These are phyloP conservation scores for Phyllosticta ampelicida DNA, from an alignment of 2,329 filamentous ascomycete genomes.

Conservation along the genomic window DNA sequence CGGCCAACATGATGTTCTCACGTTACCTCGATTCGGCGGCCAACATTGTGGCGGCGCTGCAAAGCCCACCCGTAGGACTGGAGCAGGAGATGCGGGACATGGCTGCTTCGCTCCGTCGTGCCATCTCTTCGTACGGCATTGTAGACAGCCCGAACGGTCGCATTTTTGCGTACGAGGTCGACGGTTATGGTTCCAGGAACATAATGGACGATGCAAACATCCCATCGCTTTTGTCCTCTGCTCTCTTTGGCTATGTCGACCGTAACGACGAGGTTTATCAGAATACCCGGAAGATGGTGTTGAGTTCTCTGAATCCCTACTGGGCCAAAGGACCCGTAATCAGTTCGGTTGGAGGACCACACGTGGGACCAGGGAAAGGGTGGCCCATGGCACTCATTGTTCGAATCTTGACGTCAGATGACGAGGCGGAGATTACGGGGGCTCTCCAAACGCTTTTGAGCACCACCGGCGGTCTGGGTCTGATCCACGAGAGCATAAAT, in stretches of 20 bases:
- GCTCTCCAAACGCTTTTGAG: slow-evolving; percentile 36
- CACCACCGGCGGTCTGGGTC: slow-evolving; percentile 37
- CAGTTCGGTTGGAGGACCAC: slow-evolving; percentile 39
- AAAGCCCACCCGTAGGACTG: slow-evolving; percentile 38
- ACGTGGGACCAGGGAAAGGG: slow-evolving; percentile 35
- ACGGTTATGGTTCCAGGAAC: slow-evolving; percentile 42
- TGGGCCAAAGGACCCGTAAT: slow-evolving; percentile 40
- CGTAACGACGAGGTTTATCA: slow-evolving; percentile 32
- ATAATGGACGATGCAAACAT: slow-evolving; percentile 67
- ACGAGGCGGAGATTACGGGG: slow-evolving; percentile 36
- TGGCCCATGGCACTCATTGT: slow-evolving; percentile 45
- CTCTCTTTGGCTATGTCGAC: slow-evolving; percentile 49
- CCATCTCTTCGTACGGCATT: slow-evolving; percentile 37
- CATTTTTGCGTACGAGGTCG: slow-evolving; percentile 40
- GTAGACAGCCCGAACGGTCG: slow-evolving; percentile 25
- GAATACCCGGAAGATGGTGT: slow-evolving; percentile 35
- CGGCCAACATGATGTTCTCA: slow-evolving; percentile 60
- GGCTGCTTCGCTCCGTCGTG: slow-evolving; percentile 33
- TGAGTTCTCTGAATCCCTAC: slow-evolving; percentile 38
- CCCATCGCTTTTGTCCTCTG: slow-evolving; percentile 53
- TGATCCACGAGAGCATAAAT: slow-evolving; percentile 44
- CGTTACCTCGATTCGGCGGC: slow-evolving; percentile 47
- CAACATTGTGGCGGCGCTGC: slow-evolving; percentile 42
- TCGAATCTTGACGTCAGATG: slow-evolving; percentile 38
- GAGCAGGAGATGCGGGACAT: slow-evolving; percentile 47